These are phyloP conservation scores for Serendipita sp. DNA, from an alignment of 768 basidiomycete genomes.

Conservation along the genomic window DNA sequence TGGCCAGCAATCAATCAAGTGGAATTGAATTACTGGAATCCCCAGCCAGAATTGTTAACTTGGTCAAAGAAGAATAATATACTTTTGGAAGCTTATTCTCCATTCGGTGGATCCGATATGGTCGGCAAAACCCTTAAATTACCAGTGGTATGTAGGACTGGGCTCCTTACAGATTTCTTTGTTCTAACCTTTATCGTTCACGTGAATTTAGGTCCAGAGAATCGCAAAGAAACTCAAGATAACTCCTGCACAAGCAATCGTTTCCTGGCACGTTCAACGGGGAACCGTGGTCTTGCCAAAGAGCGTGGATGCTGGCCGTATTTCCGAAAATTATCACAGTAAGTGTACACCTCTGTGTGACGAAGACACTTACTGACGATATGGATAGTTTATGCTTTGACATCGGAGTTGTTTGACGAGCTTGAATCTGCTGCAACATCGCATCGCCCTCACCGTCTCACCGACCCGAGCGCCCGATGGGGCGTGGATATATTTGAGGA, in stretches of 20 bases:
- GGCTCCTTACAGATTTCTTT: neutral
- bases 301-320: conserved; percentile 51
- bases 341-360: conserved; percentile 11
- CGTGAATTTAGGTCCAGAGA: conserved; percentile 27
- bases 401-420: conserved; percentile 26
- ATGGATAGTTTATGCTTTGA: conserved; percentile 21
- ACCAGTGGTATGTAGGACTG: conserved; percentile 28
- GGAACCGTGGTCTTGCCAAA: conserved; percentile 63
- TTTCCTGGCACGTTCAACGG: conserved; percentile 64
- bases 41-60: conserved; percentile 62
- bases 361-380: neutral
- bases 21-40: conserved; percentile 62
- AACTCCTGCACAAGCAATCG: conserved; percentile 58
- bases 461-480: neutral
- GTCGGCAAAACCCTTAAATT: conserved; percentile 42
- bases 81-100: conserved; percentile 62
- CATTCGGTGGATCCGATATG: conserved; percentile 45
- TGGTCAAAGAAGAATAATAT: conserved; percentile 47
- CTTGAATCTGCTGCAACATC: conserved; percentile 36
- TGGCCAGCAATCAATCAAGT: conserved; percentile 63
- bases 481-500: conserved; percentile 4
- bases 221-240: conserved; percentile 49
- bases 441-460: conserved; percentile 19
- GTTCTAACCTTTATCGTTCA: neutral
- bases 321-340: conserved; percentile 58